phyloP scores from a whole-genome alignment of 805 yeast species.

The Peterozyma toletana region DNA sequence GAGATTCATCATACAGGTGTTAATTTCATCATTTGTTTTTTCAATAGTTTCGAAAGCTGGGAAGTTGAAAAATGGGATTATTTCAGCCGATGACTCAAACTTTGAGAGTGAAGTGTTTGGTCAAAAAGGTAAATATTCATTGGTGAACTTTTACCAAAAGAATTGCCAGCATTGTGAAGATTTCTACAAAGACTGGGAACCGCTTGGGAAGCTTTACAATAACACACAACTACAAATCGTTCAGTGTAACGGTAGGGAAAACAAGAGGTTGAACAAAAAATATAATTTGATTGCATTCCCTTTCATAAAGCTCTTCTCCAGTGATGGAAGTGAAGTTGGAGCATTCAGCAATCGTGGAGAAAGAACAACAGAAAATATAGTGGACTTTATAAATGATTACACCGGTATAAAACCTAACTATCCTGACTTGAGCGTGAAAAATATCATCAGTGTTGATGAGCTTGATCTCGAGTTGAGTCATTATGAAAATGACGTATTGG shows the following conservation, averaged over 20 bases:
- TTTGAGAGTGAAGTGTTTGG: constrained; percentile 17
- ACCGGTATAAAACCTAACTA: constrained; percentile 27
- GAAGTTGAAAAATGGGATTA: constrained; percentile 5
- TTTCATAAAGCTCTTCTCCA: constrained; percentile 28
- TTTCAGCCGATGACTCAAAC: constrained; percentile 16
- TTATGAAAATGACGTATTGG: constrained; percentile 14
- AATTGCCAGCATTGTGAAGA: constrained; percentile 39
- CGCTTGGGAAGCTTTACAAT: constrained; percentile 35
- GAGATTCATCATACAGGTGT: too few species aligned
- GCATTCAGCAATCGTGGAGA: constrained; percentile 24
- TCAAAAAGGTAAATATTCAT: constrained; percentile 24
- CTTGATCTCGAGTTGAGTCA: constrained; percentile 10
- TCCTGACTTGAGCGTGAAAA: constrained; percentile 16
- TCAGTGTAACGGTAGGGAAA: constrained; percentile 25
- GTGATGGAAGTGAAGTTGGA: constrained; percentile 30
- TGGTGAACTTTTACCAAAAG: constrained; percentile 40
- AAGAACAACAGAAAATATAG: constrained; percentile 22
- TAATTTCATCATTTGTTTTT: too few species aligned
- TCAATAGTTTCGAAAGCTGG: neutral
- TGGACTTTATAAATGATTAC: constrained; percentile 20
- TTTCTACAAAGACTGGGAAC: constrained; percentile 37
- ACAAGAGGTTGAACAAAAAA: constrained; percentile 26
- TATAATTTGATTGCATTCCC: constrained; percentile 42
- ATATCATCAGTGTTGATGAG: constrained; percentile 7
- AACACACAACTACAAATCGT: constrained; percentile 26